A percentile compares a stretch with the other conserved stretches of the same genome.
These are phyloP conservation scores for Penicillium coprophilum DNA, from an alignment of 495 filamentous ascomycete species.

Conservation along the genomic window DNA sequence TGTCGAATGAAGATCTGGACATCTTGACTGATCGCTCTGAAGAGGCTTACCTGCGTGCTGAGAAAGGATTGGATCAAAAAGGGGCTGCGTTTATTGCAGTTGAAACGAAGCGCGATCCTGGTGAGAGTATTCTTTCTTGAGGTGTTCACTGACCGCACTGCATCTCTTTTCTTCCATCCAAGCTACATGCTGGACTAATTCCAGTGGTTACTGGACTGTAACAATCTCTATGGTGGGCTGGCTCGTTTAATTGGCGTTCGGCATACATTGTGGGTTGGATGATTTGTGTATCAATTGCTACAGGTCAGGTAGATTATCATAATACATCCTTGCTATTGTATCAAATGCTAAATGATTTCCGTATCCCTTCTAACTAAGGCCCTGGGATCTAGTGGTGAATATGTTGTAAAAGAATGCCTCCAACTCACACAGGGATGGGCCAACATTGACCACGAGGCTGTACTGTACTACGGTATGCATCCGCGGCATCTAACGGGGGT, in stretches of 20 bases:
- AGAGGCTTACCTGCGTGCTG: slow-evolving; percentile 79
- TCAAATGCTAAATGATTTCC: background rate
- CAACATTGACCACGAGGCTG: too few species aligned
- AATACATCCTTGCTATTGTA: background rate
- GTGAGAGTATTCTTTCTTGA: slow-evolving; percentile 33
- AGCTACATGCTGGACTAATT: background rate
- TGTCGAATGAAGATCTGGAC: slow-evolving; percentile 75
- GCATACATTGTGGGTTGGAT: background rate
- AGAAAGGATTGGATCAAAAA: slow-evolving; percentile 60
- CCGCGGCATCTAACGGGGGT: too few species aligned
- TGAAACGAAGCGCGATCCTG: slow-evolving; percentile 40
- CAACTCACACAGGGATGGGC: too few species aligned
- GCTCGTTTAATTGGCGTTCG: slow-evolving; percentile 1
- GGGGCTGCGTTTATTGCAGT: slow-evolving; percentile 43
- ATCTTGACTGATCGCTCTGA: slow-evolving; percentile 81
- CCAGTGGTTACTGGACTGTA: background rate
- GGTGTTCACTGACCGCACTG: slow-evolving; percentile 11
- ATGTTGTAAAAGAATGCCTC: too few species aligned
- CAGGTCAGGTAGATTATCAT: background rate
- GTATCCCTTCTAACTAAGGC: too few species aligned
- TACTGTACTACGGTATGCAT: too few species aligned
- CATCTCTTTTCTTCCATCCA: background rate
- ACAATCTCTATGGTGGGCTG: background rate
- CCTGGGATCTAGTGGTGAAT: too few species aligned
- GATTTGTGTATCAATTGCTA: background rate